Evolutionary conservation across 106 monocot species (phyloP).

Genomic region (Acorus calamus): DNA sequence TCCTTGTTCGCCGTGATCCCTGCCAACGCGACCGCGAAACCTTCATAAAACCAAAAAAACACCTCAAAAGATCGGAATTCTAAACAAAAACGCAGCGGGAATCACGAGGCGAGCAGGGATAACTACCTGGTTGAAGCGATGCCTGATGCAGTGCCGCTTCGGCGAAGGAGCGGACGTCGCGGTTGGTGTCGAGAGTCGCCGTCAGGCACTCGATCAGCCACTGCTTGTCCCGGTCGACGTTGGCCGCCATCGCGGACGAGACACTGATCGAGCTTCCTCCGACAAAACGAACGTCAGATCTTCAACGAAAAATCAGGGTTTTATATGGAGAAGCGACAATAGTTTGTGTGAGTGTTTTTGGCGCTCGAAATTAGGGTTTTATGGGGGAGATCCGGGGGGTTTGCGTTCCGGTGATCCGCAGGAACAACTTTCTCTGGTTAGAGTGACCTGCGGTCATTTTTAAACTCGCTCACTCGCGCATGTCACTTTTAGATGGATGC

Average conservation of each 20-base stretch:
- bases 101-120: not conserved
- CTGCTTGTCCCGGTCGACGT: conserved; percentile 67
- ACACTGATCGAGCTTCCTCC: no score
- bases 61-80: not conserved
- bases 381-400: no score
- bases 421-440: no score
- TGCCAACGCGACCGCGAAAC: conserved; percentile 75
- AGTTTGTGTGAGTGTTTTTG: no score
- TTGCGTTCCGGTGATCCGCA: no score
- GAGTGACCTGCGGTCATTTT: no score
- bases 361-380: no score
- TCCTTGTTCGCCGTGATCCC: conserved; percentile 66
- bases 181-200: conserved; percentile 74
- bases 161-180: conserved; percentile 77
- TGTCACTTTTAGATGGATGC: no score
- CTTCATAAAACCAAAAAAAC: conserved; percentile 20
- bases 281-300: no score
- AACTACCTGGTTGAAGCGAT: conserved; percentile 63
- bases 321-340: no score
- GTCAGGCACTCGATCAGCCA: conserved; percentile 86
- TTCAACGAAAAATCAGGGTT: no score
- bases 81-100: not conserved
- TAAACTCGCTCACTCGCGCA: no score
- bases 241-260: not conserved
- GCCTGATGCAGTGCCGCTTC: conserved; percentile 89